Evolutionary conservation across 257 asterid genomes (phyloP).

Genomic region (Leonotis leonurus): DNA sequence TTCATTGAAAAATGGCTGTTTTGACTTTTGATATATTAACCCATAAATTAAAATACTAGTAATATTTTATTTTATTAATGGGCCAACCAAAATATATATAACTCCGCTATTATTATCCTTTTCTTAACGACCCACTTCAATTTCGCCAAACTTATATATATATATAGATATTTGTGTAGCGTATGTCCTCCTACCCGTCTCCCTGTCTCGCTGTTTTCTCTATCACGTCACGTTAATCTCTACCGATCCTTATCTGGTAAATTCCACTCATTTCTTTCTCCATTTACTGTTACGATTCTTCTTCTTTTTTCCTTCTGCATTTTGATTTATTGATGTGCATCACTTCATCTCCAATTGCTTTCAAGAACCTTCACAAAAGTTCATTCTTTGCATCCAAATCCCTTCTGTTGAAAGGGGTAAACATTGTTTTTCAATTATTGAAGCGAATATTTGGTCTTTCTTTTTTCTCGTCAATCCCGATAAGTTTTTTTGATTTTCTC

Average conservation of each 20-base stretch:
- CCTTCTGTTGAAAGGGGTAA: background rate
- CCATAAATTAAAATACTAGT: no score
- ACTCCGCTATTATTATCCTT: no score
- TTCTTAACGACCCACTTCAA: background rate
- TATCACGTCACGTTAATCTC: background rate
- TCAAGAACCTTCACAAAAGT: background rate
- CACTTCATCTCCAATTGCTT: background rate
- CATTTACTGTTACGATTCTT: background rate
- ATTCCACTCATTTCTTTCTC: background rate
- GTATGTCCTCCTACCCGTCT: background rate
- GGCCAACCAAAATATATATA: no score
- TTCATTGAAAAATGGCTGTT: no score
- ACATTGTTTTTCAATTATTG: background rate
- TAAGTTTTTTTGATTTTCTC: background rate
- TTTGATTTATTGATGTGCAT: background rate
- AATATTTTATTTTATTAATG: no score
- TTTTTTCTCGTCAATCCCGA: background rate
- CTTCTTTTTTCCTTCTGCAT: background rate
- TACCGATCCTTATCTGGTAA: constrained; percentile 2
- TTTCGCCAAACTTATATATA: background rate
- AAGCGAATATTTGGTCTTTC: background rate
- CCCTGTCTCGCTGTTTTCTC: background rate
- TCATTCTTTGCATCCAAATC: background rate
- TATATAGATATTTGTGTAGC: no score
- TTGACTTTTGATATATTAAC: no score